Base-by-base conservation (phyloP, 768 basidiomycete genomes). In the Kwoniella mangroviensis region DNA sequence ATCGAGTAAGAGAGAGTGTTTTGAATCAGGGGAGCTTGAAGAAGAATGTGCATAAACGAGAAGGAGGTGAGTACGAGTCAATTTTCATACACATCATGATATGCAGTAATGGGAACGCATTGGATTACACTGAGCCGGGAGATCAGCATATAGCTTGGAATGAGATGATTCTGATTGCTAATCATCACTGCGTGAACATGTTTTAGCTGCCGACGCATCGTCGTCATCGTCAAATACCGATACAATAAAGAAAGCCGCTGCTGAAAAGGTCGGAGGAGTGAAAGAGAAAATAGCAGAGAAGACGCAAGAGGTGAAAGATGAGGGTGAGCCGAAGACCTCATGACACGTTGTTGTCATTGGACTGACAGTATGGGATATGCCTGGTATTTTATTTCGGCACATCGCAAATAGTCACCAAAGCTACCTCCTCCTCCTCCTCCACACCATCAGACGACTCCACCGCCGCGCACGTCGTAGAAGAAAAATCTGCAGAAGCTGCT, bases 21-120 rank as follows among this genome's bases (percentile, higher is more conserved):
- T 51, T 76, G 34, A 73, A 74, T 62, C 72, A 76, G 59, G 28
- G 55, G 9, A 72, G 65, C 21, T 55, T 77, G 24, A 77, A 77
- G 65, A 63, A 24, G 45, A 63, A 61, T 56, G 65, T 77, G 19
- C 76, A 77, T 59, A 73, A 73, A 55, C 28, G 64, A 43, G 61
- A 57, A 5, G 43, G 70, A 67, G 51, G 64, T 69, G 63, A 21
- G 1, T 7, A 21, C 17, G 45, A 40, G n/a, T 52, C 43, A 7
- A 19, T 6, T 24, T 40, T 11, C 1, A 4, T 34, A 34, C 1
- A 49, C 12, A 2, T 13, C 15, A 62, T 62, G 19, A 43, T 26
- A 26, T 26, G 26, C 2, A 26, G 26, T 26, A 26, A 26, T 4
- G 2, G 26, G 26, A 26, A 26, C 26, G 4, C 4, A 2, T 26